Conservation (phyloP, 805 yeast genomes). For the Wickerhamomyces subpelliculosus region DNA sequence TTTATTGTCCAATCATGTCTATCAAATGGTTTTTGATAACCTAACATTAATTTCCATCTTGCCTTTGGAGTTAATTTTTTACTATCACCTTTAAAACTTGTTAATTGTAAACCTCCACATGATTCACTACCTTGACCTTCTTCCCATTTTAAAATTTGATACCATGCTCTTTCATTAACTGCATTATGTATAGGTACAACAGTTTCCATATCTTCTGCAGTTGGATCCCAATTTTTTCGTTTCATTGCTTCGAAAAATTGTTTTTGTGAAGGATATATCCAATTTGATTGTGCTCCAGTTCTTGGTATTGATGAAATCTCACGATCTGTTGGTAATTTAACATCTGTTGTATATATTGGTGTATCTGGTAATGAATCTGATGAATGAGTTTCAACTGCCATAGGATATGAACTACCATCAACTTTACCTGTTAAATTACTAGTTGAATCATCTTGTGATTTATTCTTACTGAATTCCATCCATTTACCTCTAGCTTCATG, state of each 20-base stretch:
- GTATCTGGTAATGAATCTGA: conserved; percentile 34
- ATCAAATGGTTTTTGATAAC: conserved; percentile 80
- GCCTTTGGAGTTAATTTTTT: conserved; percentile 86
- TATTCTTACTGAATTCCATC: conserved; percentile 33
- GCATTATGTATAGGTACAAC: conserved; percentile 92
- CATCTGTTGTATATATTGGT: conserved; percentile 28
- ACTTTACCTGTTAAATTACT: conserved; percentile 7
- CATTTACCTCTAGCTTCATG: conserved; percentile 53
- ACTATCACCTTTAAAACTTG: conserved; percentile 86
- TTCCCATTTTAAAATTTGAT: conserved; percentile 81
- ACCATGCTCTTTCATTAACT: conserved; percentile 93
- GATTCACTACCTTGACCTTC: conserved; percentile 42
- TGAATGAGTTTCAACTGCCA: conserved; percentile 31
- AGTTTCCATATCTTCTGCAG: conserved; percentile 74
- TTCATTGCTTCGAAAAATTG: conserved; percentile 94
- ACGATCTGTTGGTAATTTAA: conserved; percentile 59
- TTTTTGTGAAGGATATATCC: conserved; percentile 95
- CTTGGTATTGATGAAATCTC: conserved; percentile 81
- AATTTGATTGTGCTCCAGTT: conserved; percentile 57
- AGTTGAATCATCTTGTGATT: conserved; percentile 1
- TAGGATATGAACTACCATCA: conserved; percentile 15
- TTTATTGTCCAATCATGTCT: conserved; percentile 92
- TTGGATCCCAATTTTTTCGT: conserved; percentile 83
- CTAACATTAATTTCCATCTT: conserved; percentile 51
- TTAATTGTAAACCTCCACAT: conserved; percentile 82